Conservation (phyloP, 2,329 filamentous ascomycete genomes). For the Sporothrix euskadiensis region DNA sequence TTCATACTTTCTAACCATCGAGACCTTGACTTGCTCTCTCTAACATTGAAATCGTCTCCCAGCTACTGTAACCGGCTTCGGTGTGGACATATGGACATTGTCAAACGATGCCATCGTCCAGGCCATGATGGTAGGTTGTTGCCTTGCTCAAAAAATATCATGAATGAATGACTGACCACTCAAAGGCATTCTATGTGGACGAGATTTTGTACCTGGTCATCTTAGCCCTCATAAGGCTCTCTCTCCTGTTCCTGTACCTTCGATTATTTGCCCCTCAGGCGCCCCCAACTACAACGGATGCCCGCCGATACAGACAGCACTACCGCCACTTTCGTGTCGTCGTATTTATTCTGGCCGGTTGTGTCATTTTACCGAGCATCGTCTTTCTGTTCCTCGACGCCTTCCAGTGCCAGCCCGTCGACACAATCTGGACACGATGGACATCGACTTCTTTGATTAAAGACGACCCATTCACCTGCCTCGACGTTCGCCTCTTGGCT, state of each 20-base stretch:
- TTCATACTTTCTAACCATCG: too few species aligned
- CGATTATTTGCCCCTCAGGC: constrained; percentile 37
- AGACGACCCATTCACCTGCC: constrained; percentile 34
- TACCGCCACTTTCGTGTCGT: constrained; percentile 39
- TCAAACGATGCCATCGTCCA: constrained; percentile 35
- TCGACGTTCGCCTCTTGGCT: constrained; percentile 40
- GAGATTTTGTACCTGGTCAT: constrained; percentile 40
- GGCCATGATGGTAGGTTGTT: constrained; percentile 37
- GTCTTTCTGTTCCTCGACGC: constrained; percentile 40
- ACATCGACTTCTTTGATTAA: constrained; percentile 17
- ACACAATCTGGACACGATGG: constrained; percentile 41
- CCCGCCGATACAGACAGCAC: constrained; percentile 38
- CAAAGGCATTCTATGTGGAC: constrained; percentile 40
- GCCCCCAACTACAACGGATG: not conserved
- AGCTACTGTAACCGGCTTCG: constrained; percentile 39
- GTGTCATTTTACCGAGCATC: constrained; percentile 36
- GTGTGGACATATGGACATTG: constrained; percentile 45
- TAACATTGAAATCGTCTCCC: not conserved
- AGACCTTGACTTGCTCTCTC: too few species aligned
- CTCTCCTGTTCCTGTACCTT: constrained; percentile 40
- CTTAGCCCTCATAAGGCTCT: constrained; percentile 39
- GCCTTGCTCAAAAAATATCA: not conserved
- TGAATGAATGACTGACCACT: too few species aligned
- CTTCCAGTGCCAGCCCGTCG: constrained; percentile 43
- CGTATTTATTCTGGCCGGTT: constrained; percentile 35